Evolutionary conservation across 805 yeast genomes (phyloP).

Genomic region (Pichia heedii): DNA sequence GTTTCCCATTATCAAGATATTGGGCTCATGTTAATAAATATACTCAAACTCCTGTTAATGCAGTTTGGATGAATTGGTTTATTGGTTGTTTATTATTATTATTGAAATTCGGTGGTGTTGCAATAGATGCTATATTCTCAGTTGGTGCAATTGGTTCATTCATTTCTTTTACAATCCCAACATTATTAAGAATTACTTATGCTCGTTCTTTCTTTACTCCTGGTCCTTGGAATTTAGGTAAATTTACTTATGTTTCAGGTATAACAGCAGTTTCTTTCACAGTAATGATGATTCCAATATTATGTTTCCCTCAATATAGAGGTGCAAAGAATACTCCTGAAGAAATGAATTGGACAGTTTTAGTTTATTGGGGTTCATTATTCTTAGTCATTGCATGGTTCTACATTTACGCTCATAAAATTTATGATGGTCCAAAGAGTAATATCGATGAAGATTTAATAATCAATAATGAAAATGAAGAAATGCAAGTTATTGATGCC

Average conservation of each 20-base stretch:
- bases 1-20: conserved; percentile 47
- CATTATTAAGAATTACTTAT: conserved; percentile 47
- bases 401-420: conserved; percentile 43
- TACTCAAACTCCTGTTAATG: conserved; percentile 57
- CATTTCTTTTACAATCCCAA: conserved; percentile 59
- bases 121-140: conserved; percentile 63
- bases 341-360: conserved; percentile 55
- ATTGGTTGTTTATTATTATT: conserved; percentile 48
- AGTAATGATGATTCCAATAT: conserved; percentile 46
- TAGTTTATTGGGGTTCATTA: conserved; percentile 55
- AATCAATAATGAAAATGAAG: conserved; percentile 19
- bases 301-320: conserved; percentile 46
- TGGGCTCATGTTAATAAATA: conserved; percentile 41
- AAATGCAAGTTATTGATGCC: conserved; percentile 16
- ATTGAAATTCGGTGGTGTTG: conserved; percentile 55
- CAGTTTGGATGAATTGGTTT: conserved; percentile 49
- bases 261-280: conserved; percentile 41
- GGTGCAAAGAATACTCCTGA: conserved; percentile 30
- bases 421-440: conserved; percentile 54
- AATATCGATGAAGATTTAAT: conserved; percentile 32
- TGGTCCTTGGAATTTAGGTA: conserved; percentile 64
- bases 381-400: conserved; percentile 42
- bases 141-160: conserved; percentile 66
- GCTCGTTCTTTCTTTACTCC: conserved; percentile 43
- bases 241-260: conserved; percentile 40